Evolutionary conservation across 2,329 filamentous ascomycete species (phyloP).

Genomic region (Didymella pomorum): DNA sequence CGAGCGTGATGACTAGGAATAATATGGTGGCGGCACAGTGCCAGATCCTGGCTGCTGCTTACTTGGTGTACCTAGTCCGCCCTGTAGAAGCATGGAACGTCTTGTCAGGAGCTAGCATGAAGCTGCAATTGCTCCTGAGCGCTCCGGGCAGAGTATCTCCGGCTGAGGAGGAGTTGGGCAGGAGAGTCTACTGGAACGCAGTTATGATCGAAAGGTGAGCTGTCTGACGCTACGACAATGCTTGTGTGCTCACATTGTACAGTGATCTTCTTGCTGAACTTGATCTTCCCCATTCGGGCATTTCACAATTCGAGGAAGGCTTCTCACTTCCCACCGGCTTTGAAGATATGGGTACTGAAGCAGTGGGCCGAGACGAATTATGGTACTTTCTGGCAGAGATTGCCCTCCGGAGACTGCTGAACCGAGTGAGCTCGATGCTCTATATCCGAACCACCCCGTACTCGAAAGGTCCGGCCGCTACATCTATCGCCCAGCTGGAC

Average conservation of each 20-base stretch:
- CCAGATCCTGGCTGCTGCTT: constrained; percentile 80
- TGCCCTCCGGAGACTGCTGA: constrained; percentile 76
- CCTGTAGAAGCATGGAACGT: constrained; percentile 85
- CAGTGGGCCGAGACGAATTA: constrained; percentile 75
- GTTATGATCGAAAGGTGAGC: constrained; percentile 73
- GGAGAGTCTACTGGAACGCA: constrained; percentile 85
- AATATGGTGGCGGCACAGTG: constrained; percentile 81
- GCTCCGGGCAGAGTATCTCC: constrained; percentile 74
- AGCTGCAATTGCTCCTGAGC: constrained; percentile 79
- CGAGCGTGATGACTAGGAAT: constrained; percentile 80
- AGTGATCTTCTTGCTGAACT: constrained; percentile 77
- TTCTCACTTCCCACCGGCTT: constrained; percentile 82
- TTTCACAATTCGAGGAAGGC: constrained; percentile 81
- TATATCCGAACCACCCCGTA: constrained; percentile 70
- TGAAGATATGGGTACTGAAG: constrained; percentile 70
- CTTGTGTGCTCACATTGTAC: constrained; percentile 8
- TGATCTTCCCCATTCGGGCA: constrained; percentile 82
- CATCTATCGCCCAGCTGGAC: constrained; percentile 75
- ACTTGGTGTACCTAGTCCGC: constrained; percentile 82
- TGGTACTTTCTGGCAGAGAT: constrained; percentile 91
- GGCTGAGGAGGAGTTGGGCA: constrained; percentile 74
- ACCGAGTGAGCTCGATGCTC: constrained; percentile 80
- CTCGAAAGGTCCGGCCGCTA: constrained; percentile 55
- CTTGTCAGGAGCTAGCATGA: constrained; percentile 80
- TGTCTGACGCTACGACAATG: not conserved